Base-by-base conservation (phyloP, 306 rosid species). In the Sesbania bispinosa region DNA sequence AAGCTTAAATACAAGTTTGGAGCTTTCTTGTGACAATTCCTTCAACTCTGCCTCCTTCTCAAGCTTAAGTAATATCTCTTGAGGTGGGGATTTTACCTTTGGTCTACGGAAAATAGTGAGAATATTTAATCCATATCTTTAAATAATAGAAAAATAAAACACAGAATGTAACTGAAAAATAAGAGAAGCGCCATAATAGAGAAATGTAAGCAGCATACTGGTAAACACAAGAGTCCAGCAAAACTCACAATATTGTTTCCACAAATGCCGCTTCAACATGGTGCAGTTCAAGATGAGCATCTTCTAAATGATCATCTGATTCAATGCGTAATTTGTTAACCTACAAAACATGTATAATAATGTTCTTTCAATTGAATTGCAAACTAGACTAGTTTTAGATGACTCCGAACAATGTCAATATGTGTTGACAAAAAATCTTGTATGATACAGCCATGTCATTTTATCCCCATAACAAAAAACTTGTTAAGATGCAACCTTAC, bases 221-320 rank as follows among this genome's bases (percentile, higher is more conserved):
- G 38, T 21, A 36, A 24, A 46, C 1, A 69, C 32, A 78, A 33
- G 11, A 46, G 19, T 23, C 30, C 33, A 30, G 74, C 58, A 60
- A 13, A 78, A 83, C 99, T 77, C 85, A 94, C 99, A 94, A 79
- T 75, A 91, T 82, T 48, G 93, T 86, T 80, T 94, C 99, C 15
- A 91, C 96, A 84, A 91, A 94, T 67, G 97, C 99, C 76, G 90
- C 89, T 82, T 94, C 99, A 67, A 91, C 93, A 64, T 89, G 88
- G 81, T 87, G 86, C 79, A 48, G 76, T 65, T 94, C 99, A 55
- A 85, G 86, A 36, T 41, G 60, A 63, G 85, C 81, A 70, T 86
- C 98, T 15, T 88, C 90, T 11, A 36, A 78, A 24, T 64, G 46
- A 74, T 77, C 86, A 76, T 85, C 95, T 46, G 96, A 82, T 67